A percentile compares a stretch with the other conserved stretches of the same genome.
phyloP scores from a whole-genome alignment of 805 yeast species.

The Candida boleticola region DNA sequence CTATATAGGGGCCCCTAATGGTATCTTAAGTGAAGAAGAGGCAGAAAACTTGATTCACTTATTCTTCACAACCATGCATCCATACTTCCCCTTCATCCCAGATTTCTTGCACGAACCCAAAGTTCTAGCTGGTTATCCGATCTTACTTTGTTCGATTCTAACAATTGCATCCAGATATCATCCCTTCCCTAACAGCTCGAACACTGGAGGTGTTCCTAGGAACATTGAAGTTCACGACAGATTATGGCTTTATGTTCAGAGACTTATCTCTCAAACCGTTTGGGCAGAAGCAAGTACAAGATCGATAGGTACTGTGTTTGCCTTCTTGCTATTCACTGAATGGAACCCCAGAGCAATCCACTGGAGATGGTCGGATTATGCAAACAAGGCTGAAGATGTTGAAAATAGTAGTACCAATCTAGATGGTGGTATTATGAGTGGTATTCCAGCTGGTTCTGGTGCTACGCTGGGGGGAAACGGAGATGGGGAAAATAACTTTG shows the following conservation, averaged over 20 bases:
- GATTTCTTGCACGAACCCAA: constrained; percentile 64
- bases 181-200: constrained; percentile 43
- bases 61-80: constrained; percentile 79
- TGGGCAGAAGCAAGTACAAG: constrained; percentile 94
- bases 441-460: not conserved
- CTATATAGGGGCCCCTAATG: constrained; percentile 55
- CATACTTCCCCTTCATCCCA: constrained; percentile 87
- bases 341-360: constrained; percentile 97
- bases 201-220: constrained; percentile 31
- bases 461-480: constrained; percentile 10
- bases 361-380: constrained; percentile 84
- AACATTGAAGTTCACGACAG: constrained; percentile 71
- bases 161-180: constrained; percentile 82
- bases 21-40: constrained; percentile 60
- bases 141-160: constrained; percentile 74
- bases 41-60: constrained; percentile 55
- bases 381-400: constrained; percentile 53
- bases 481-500: constrained; percentile 48
- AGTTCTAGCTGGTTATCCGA: constrained; percentile 73
- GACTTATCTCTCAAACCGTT: constrained; percentile 77
- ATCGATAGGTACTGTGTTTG: constrained; percentile 81
- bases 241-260: constrained; percentile 81
- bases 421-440: not conserved
- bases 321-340: constrained; percentile 82
- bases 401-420: no score